phyloP scores from a whole-genome alignment of 2,329 filamentous ascomycete species.

The Corynespora cassiicola region DNA sequence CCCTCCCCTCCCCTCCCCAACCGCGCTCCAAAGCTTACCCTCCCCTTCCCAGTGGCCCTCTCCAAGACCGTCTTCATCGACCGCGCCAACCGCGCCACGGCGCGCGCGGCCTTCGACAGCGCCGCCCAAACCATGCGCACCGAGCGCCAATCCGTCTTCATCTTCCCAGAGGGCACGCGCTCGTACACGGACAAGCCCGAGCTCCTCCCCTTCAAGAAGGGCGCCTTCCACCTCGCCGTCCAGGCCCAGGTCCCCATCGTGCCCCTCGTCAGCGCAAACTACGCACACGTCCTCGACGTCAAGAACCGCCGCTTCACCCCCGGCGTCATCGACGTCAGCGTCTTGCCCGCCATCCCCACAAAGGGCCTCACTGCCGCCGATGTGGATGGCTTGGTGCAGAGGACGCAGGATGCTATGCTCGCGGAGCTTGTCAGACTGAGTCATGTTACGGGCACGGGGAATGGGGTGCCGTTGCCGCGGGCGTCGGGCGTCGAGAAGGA shows the following conservation, averaged over 20 bases:
- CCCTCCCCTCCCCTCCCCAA: background rate
- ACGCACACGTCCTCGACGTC: conserved; percentile 54
- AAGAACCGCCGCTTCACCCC: conserved; percentile 50
- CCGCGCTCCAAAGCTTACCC: conserved; percentile 14
- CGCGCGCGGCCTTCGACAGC: conserved; percentile 82
- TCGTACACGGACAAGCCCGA: conserved; percentile 84
- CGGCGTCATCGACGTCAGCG: conserved; percentile 62
- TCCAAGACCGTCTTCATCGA: conserved; percentile 96
- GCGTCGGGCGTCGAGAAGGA: conserved; percentile 23
- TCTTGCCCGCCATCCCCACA: conserved; percentile 45
- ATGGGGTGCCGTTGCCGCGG: conserved; percentile 32
- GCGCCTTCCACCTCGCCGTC: conserved; percentile 93
- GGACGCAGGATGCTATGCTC: conserved; percentile 44
- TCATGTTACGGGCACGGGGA: conserved; percentile 29
- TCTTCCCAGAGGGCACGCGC: conserved; percentile 91
- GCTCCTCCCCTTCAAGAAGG: conserved; percentile 97
- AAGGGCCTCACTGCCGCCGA: conserved; percentile 41
- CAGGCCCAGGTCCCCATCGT: conserved; percentile 94
- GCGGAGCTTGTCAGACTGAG: conserved; percentile 41
- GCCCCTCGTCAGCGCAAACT: conserved; percentile 69
- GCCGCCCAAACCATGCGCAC: conserved; percentile 80
- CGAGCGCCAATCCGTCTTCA: conserved; percentile 74
- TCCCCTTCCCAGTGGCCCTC: conserved; percentile 66
- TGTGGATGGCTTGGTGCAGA: conserved; percentile 40
- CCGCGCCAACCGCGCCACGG: conserved; percentile 81